These are phyloP conservation scores for Monosporascus cannonballus DNA, from an alignment of 2,329 filamentous ascomycete genomes.

Conservation along the genomic window DNA sequence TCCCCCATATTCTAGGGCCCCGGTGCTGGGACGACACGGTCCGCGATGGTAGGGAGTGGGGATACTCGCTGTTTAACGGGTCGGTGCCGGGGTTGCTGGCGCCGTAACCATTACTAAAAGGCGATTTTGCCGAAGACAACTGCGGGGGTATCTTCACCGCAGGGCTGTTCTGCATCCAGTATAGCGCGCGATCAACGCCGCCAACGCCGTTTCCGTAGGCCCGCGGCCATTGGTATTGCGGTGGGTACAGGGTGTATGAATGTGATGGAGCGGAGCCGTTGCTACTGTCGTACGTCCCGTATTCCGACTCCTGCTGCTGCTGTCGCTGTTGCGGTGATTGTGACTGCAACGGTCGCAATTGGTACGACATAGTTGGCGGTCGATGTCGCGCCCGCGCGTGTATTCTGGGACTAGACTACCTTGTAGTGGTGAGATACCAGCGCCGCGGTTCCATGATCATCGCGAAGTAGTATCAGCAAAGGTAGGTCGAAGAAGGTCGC, in stretches of 20 bases:
- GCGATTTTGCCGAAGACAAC: neutral
- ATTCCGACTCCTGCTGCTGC: slow-evolving; percentile 3
- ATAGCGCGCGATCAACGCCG: too few relatives aligned
- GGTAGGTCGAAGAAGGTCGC: neutral
- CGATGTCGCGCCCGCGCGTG: neutral
- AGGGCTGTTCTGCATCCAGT: neutral
- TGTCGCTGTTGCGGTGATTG: neutral
- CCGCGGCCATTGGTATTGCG: neutral
- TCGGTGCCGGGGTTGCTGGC: neutral
- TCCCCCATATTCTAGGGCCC: slow-evolving; percentile 19
- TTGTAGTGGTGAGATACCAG: neutral
- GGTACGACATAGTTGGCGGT: slow-evolving; percentile 12
- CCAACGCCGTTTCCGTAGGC: neutral
- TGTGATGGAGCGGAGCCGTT: slow-evolving; percentile 2
- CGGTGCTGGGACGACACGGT: slow-evolving; percentile 4
- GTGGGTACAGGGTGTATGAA: neutral
- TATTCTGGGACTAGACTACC: neutral
- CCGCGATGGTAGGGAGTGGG: neutral
- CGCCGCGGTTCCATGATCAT: neutral
- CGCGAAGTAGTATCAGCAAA: neutral
- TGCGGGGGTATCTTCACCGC: neutral
- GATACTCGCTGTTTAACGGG: neutral
- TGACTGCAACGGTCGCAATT: slow-evolving; percentile 10
- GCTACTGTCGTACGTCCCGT: slow-evolving; percentile 4
- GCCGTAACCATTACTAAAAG: neutral